Base-by-base conservation (phyloP, 176 grass and related monocot genomes). In the Ananas comosus region DNA sequence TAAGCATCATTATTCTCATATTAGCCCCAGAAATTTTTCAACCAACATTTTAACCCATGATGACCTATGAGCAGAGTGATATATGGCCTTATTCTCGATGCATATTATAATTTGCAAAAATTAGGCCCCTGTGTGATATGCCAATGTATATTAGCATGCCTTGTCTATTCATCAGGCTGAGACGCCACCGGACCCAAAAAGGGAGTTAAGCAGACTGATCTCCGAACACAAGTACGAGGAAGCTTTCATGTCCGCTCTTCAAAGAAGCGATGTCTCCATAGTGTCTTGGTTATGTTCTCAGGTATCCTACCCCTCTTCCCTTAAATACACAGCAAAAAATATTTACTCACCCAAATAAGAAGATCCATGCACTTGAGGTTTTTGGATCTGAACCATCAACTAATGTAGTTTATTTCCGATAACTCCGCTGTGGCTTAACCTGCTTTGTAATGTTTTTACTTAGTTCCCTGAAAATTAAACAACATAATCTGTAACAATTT, bases 271-370 rank as follows among this genome's bases (percentile, higher is more conserved):
- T 2, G 75, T 97, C 13, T 80, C 82, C 23, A 72, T 97, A 22
- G 94, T 97, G 13, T 97, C 94, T 78, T 90, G 87, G 94, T 71
- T 97, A 50, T 97, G 89, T 53, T 76, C 94, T 69, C 94, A 92
- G 89, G 94, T 97, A 88, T 69, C 11, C 11, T 51, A 19, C 5
- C 17, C 13, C 56, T 61, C 21, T 10, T 59, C 54, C 5, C 33
- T 42, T 7, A 42, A 42, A 59, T 57, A 16, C 14, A 5, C 53
- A 3, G 14, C 53, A 57, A 13, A 16, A 5, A 5, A 2, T 9
- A 17, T 17, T 59, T 1, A 59, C 21, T 16, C 13, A 4, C 13
- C 2, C 10, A 2, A 19, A 4, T 11, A 57, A 5, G 14, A 18
- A 61, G 17, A 18, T 61, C 56, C 10, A 18, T 61, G n/a, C 56